These are phyloP conservation scores for Xylaria longipes DNA, from an alignment of 495 filamentous ascomycete genomes.

Conservation along the genomic window DNA sequence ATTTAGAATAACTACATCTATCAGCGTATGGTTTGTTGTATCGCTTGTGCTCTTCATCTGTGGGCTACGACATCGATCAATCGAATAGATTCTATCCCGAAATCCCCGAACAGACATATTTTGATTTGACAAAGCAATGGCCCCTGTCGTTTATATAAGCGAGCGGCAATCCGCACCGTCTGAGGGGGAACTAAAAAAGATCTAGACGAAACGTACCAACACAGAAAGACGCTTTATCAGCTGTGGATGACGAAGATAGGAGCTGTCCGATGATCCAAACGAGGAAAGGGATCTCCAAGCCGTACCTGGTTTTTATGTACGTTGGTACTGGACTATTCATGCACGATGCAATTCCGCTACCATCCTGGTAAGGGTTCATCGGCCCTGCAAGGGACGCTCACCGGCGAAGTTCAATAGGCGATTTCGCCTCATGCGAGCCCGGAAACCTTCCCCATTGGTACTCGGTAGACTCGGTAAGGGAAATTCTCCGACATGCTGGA, in stretches of 20 bases:
- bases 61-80: neutral
- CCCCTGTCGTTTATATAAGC: neutral
- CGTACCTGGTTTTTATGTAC: conserved; percentile 19
- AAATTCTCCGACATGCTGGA: conserved; percentile 26
- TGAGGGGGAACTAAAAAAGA: neutral
- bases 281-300: conserved; percentile 19
- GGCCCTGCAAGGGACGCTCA: conserved; percentile 20
- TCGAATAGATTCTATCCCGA: neutral
- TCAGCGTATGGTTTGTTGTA: neutral
- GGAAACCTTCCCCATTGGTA: conserved; percentile 25
- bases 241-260: conserved; percentile 8
- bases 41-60: neutral
- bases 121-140: neutral
- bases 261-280: conserved; percentile 13
- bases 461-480: conserved; percentile 1
- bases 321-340: conserved; percentile 4
- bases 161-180: conserved; percentile 19
- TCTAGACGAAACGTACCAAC: neutral
- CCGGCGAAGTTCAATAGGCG: conserved; percentile 5
- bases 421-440: conserved; percentile 7
- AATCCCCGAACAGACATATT: neutral
- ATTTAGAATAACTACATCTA: neutral
- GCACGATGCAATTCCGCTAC: conserved; percentile 16
- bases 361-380: conserved; percentile 21
- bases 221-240: neutral